Base-by-base conservation (phyloP, 1,284 basidiomycete species). In the Marasmius fiardii region DNA sequence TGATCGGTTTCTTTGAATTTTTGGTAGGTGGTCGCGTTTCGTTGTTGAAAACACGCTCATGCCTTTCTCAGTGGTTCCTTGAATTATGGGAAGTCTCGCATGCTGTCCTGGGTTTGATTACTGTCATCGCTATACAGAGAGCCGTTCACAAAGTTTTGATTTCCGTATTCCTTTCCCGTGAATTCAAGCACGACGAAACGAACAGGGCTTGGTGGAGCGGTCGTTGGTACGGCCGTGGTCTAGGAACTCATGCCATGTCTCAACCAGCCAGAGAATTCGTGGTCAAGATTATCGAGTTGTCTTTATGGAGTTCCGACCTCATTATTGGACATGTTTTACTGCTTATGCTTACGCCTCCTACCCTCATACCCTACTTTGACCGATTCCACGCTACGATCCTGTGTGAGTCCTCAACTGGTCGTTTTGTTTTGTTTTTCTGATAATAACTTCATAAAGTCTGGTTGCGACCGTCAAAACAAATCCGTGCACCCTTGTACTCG, bases 181-280 rank as follows among this genome's bases (percentile, higher is more conserved):
- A 98, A 73, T 95, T 96, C 82, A 97, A 97, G 76, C 93, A 96
- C 67, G 95, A 98, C 69, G 94, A 97, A 76, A 95, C 93, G 20
- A 98, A 97, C 74, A 82, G 93, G 33, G 94, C 94, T 8, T 98
- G 94, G 94, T 98, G 95, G 95, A 95, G 93, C 41, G 94, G 95
- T 67, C 85, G 92, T 63, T 97, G 94, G 94, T 95, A 95, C 70
- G 93, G 93, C 54, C 88, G 94, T 51, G 93, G 93, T 3, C 80
- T 97, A 33, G 95, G 95, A 41, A 67, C 83, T 3, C 88, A 93
- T 70, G 92, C 87, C 43, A 89, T 95, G 81, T 93, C 92, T 18
- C 95, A 92, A 69, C 90, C 90, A 14, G 86, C 85, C 11, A 90
- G 95, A 71, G 92, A 95, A 80, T 95, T 86, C 65, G 72, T 93